Conservation (phyloP, 768 basidiomycete genomes). For the Serendipita indica region DNA sequence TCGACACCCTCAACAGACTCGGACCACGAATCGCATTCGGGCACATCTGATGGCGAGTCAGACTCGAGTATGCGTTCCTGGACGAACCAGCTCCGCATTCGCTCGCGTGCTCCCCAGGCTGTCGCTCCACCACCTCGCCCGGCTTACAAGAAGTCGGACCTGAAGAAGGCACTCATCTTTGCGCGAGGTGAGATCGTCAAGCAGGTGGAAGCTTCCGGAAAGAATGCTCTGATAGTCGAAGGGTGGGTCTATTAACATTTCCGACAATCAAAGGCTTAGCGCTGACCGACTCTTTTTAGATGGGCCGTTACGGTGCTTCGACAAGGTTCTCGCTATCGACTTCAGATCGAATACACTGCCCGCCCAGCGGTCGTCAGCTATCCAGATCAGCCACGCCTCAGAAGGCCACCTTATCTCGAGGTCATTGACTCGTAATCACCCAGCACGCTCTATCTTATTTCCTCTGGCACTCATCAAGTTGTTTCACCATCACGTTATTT, state of each 20-base stretch:
- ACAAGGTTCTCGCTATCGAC: background rate
- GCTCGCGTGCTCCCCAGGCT: background rate
- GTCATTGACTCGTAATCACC: background rate
- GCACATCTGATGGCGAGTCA: conserved; percentile 2
- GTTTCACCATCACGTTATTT: no score
- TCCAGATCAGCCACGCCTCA: background rate
- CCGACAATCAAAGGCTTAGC: background rate
- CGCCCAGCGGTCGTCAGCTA: conserved; percentile 1
- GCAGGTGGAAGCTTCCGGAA: conserved; percentile 8
- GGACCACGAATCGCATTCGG: background rate
- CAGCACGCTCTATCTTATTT: no score
- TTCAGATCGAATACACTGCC: conserved; percentile 6
- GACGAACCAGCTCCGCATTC: background rate
- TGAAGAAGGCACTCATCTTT: conserved; percentile 6
- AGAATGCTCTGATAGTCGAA: conserved; percentile 4
- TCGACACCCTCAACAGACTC: background rate
- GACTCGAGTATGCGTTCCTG: background rate
- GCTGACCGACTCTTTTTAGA: background rate
- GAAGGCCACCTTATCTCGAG: background rate
- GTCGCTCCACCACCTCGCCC: conserved; percentile 1
- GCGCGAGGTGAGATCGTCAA: conserved; percentile 1
- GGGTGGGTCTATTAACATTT: background rate
- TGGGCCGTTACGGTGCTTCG: background rate
- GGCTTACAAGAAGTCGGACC: background rate
- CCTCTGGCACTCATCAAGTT: background rate